A percentile compares a stretch with the other conserved stretches of the same genome.
Evolutionary conservation across 352 stramenopile genomes (phyloP).

Genomic region (Globisporangium okanoganense): DNA sequence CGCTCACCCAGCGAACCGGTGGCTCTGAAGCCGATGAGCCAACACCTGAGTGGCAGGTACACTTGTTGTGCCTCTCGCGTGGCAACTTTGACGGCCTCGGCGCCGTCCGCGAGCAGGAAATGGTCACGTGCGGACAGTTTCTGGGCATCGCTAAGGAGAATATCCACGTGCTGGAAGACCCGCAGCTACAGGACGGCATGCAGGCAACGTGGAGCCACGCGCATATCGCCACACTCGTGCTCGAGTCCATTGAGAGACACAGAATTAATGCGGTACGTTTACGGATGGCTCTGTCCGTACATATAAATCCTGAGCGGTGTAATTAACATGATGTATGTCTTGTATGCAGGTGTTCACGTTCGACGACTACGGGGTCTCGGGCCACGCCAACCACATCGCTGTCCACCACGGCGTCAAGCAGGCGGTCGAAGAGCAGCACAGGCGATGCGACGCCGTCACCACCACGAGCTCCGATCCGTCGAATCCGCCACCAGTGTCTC

Average conservation of each 20-base stretch:
- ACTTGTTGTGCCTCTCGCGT: constrained; percentile 90
- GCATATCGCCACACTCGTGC: constrained; percentile 62
- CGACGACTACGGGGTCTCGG: constrained; percentile 91
- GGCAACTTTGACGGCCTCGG: constrained; percentile 93
- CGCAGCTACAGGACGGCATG: constrained; percentile 86
- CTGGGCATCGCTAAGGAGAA: constrained; percentile 43
- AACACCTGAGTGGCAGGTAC: constrained; percentile 42
- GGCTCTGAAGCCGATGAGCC: background rate
- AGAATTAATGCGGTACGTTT: constrained; percentile 58
- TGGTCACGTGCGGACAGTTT: constrained; percentile 48
- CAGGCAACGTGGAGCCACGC: constrained; percentile 60
- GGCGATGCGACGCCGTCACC: constrained; percentile 26
- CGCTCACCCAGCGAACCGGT: constrained; percentile 18
- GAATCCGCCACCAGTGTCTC: background rate
- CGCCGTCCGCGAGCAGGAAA: constrained; percentile 76
- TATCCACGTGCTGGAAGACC: constrained; percentile 74
- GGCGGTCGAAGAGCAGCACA: constrained; percentile 39
- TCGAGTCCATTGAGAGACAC: constrained; percentile 48
- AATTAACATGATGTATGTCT: background rate
- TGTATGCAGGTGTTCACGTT: constrained; percentile 89
- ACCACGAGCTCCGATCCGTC: background rate
- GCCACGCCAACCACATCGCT: constrained; percentile 92
- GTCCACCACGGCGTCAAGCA: constrained; percentile 54
- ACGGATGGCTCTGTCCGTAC: background rate
- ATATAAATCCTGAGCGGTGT: background rate